Evolutionary conservation across 306 rosid genomes (phyloP), one percentile per base, ranked within the genome.

Genomic region (Dryas alaskensis): DNA sequence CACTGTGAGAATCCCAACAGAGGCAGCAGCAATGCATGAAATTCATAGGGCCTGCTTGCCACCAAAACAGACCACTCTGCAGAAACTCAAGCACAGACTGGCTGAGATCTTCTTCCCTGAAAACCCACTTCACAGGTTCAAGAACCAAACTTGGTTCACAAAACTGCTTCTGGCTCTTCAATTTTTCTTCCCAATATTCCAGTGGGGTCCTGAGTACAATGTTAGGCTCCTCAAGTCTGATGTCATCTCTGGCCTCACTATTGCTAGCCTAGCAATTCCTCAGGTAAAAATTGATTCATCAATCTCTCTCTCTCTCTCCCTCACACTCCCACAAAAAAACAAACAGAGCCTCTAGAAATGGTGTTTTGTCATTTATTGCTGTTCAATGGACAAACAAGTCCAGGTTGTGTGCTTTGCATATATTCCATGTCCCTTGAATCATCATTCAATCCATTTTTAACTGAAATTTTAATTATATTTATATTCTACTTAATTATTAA

Each of bases 191-290:
- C 98, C 99, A 3, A 85, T 95, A 45, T 92, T 90, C 70, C 96
- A 95, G 37, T 95, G 98, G 99, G 99, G 81, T 0, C 95, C 98
- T 8, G 67, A 73, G 0, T 92, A 95, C 78, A 76, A 54, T 55
- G 75, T 83, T 5, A 9, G 48, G 3, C 93, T 88, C 70, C 83
- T 95, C 63, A 89, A 84, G 69, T 86, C 93, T 48, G 99, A 95
- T 49, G 2, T 80, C 73, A 80, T 95, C 50, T 88, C 98, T 42
- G 99, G 99, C 7, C 97, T 95, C 86, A 95, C 99, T 77, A 95
- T 95, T 78, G 99, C 98, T 46, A 92, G 97, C 73, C 96, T 95
- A 6, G 96, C 98, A 55, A 95, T 95, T 69, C 99, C 99, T 43
- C 99, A 92, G 97, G 99, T 92, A 46, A n/a, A 27, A 22, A 25